Base-by-base conservation (phyloP, 2,329 filamentous ascomycete genomes). In the Lojkania enalia region DNA sequence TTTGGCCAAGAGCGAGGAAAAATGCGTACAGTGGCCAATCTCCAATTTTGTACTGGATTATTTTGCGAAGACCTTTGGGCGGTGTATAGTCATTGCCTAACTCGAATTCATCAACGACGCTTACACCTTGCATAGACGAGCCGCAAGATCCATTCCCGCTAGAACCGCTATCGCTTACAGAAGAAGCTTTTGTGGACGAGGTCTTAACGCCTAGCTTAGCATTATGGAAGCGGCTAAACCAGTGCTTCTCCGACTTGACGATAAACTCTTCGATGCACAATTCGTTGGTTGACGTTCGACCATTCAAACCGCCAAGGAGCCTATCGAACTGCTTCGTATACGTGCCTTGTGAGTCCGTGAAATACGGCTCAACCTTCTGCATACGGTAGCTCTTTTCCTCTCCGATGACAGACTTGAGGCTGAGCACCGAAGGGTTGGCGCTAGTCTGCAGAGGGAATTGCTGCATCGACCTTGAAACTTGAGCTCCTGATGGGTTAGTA, bases 231-330 rank as follows among this genome's bases (percentile, higher is more conserved):
- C 54, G 51, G 7, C 42, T 33, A 33, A 83, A 86, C 84, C 84
- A 87, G 51, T 82, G 76, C 71, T 85, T 85, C 64, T 87, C 83
- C 18, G 80, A 83, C 58, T 81, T 81, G 48, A 79, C 76, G 11
- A 87, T 70, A 60, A 80, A 86, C 30, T 83, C 76, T 54, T 86
- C 84, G 44, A 86, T 84, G 58, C 83, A 86, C 6, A 85, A 70
- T 21, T 78, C 49, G 1, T 70, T 75, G 48, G 81, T 77, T 0
- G 82, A 85, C 48, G 79, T 84, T 49, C 76, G 73, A 6, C 78
- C 81, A 35, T 71, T 78, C 13, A 86, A 50, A 12, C 14, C 45
- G 20, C 31, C 31, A 14, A 58, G 54, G 1, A 53, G 35, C n/a
- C 35, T 20, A 20, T 49, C 45, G 29, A 57, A 57, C 23, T 53